phyloP scores from a whole-genome alignment of 2,329 filamentous ascomycete species.

The Nannizzia gypsea region DNA sequence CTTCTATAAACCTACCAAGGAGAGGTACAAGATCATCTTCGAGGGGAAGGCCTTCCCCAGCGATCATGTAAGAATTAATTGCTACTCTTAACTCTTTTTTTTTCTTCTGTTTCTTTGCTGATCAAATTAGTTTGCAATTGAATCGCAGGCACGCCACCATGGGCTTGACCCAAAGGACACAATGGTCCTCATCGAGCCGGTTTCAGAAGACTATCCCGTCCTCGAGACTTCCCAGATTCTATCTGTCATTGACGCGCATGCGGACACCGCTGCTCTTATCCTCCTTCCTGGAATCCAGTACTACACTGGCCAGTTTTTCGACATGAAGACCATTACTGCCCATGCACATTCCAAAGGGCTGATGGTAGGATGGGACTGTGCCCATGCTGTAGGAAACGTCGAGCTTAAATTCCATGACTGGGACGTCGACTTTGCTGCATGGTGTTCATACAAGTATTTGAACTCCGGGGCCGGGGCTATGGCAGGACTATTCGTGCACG shows the following conservation, averaged over 20 bases:
- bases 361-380: conserved; percentile 74
- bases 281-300: conserved; percentile 83
- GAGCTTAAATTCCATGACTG: conserved; percentile 70
- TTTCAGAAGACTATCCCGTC: conserved; percentile 41
- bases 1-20: conserved; percentile 61
- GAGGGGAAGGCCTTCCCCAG: conserved; percentile 85
- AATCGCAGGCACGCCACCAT: conserved; percentile 67
- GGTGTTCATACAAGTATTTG: conserved; percentile 93
- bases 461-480: conserved; percentile 76
- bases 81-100: conserved; percentile 18
- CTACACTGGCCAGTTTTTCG: conserved; percentile 80
- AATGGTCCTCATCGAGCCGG: conserved; percentile 63
- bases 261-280: conserved; percentile 59
- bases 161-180: conserved; percentile 52
- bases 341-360: conserved; percentile 62
- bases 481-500: conserved; percentile 69
- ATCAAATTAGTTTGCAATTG: conserved; percentile 56
- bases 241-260: conserved; percentile 61
- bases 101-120: neutral
- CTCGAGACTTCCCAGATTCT: conserved; percentile 62
- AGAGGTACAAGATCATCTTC: conserved; percentile 67
- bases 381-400: conserved; percentile 77
- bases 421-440: conserved; percentile 82
- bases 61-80: conserved; percentile 49
- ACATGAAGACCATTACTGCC: conserved; percentile 66